These are phyloP conservation scores for Neocatenulostroma microsporum DNA, from an alignment of 2,329 filamentous ascomycete genomes.

Conservation along the genomic window DNA sequence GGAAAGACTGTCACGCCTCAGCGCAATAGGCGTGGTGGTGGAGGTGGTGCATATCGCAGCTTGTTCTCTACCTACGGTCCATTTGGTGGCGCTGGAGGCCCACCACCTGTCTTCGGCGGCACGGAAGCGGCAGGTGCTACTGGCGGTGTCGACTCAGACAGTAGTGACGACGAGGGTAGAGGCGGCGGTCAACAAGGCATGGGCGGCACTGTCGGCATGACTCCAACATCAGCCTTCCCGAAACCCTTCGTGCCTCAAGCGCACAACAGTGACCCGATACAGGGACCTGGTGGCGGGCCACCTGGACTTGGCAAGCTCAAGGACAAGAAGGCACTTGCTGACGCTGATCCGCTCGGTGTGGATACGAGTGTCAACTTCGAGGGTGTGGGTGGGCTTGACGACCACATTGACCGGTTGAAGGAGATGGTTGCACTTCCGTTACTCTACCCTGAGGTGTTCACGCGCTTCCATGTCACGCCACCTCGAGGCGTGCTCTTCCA, in stretches of 20 bases:
- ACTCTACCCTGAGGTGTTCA: conserved; percentile 89
- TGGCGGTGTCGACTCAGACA: conserved; percentile 83
- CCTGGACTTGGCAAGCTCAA: conserved; percentile 85
- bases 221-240: conserved; percentile 47
- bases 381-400: conserved; percentile 83
- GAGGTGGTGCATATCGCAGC: conserved; percentile 59
- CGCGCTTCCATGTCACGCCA: conserved; percentile 83
- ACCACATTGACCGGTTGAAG: conserved; percentile 93
- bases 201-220: conserved; percentile 58
- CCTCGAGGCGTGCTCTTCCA: conserved; percentile 94
- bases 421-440: conserved; percentile 96
- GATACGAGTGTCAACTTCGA: conserved; percentile 90
- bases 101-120: conserved; percentile 62
- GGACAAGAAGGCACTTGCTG: conserved; percentile 82
- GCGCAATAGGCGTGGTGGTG: conserved; percentile 58
- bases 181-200: conserved; percentile 47
- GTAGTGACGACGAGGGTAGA: conserved; percentile 82
- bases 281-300: conserved; percentile 53
- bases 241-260: conserved; percentile 49
- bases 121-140: conserved; percentile 66
- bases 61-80: conserved; percentile 87
- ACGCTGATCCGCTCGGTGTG: conserved; percentile 89
- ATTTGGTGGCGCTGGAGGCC: conserved; percentile 77
- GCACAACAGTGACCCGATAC: conserved; percentile 50
- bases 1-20: conserved; percentile 52